phyloP scores from a whole-genome alignment of 345 rosid species.

The Salix koriyanagi region DNA sequence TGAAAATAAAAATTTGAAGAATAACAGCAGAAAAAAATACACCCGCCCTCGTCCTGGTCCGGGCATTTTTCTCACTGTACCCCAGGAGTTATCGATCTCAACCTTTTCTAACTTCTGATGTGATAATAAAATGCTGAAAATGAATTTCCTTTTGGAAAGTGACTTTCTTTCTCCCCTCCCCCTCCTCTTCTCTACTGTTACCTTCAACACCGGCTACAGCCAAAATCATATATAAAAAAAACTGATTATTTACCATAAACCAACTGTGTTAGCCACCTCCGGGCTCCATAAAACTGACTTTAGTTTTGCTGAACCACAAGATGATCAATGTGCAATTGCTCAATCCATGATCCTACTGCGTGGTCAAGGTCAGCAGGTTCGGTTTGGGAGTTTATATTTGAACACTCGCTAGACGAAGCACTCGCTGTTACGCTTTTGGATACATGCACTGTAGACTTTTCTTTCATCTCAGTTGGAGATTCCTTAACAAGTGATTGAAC shows the following conservation, averaged over 20 bases:
- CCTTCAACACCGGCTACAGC: conserved; percentile 29
- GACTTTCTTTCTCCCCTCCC: conserved; percentile 10
- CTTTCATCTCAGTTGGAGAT: conserved; percentile 44
- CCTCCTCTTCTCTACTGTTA: conserved; percentile 19
- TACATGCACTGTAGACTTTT: conserved; percentile 27
- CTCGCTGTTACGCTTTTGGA: conserved; percentile 6
- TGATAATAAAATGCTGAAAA: conserved; percentile 46
- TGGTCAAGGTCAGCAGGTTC: conserved; percentile 46
- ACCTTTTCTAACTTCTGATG: conserved; percentile 32
- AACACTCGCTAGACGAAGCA: conserved; percentile 31
- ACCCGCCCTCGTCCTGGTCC: conserved; percentile 16
- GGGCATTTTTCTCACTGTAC: conserved; percentile 16
- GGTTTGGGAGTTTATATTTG: conserved; percentile 30
- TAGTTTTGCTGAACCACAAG: conserved; percentile 83
- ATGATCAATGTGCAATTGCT: conserved; percentile 46
- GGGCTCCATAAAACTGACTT: conserved; percentile 21
- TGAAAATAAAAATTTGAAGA: conserved; percentile 22
- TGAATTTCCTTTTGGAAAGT: conserved; percentile 14
- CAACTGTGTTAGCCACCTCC: conserved; percentile 35
- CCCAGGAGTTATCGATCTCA: conserved; percentile 30
- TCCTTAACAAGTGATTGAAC: conserved; percentile 52
- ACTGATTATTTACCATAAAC: conserved; percentile 46
- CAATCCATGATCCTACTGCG: conserved; percentile 45
- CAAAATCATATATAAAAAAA: conserved; percentile 17
- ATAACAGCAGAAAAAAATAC: conserved; percentile 20